Evolutionary conservation across 768 basidiomycete genomes (phyloP).

Genomic region (Hydnum rufescens): DNA sequence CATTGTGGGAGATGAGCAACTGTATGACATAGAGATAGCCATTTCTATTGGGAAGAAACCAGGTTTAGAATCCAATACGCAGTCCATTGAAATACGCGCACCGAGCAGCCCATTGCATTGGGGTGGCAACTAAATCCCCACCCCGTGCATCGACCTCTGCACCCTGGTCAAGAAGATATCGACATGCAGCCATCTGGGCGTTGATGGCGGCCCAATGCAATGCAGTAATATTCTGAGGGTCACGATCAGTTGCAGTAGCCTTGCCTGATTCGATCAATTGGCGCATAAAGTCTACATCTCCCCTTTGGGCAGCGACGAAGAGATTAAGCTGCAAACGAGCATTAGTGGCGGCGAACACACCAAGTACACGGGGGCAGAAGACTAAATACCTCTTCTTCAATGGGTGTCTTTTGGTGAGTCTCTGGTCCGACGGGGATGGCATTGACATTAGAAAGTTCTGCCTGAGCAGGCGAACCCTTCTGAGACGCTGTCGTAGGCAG

Average conservation of each 20-base stretch:
- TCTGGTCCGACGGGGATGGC: too few species aligned
- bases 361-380: too few species aligned
- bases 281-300: slow-evolving; percentile 47
- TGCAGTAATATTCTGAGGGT: slow-evolving; percentile 82
- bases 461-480: too few species aligned
- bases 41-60: slow-evolving; percentile 28
- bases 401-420: too few species aligned
- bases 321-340: slow-evolving; percentile 33
- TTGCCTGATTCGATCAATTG: slow-evolving; percentile 50
- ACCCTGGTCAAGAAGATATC: slow-evolving; percentile 74
- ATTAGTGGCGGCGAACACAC: too few species aligned
- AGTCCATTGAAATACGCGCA: slow-evolving; percentile 9
- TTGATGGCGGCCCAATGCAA: slow-evolving; percentile 99
- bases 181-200: slow-evolving; percentile 75
- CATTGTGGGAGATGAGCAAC: slow-evolving; percentile 69
- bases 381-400: too few species aligned
- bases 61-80: background rate
- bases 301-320: slow-evolving; percentile 73
- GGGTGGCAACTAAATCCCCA: slow-evolving; percentile 84
- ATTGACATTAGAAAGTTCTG: too few species aligned
- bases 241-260: slow-evolving; percentile 56
- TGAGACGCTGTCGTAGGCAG: too few species aligned
- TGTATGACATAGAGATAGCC: slow-evolving; percentile 94
- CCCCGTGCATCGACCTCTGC: slow-evolving; percentile 90
- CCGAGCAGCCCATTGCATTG: slow-evolving; percentile 92